A percentile compares a stretch with the other conserved stretches of the same genome.
These are phyloP conservation scores for Pachyrhizus erosus DNA, from an alignment of 306 rosid genomes.

Conservation along the genomic window DNA sequence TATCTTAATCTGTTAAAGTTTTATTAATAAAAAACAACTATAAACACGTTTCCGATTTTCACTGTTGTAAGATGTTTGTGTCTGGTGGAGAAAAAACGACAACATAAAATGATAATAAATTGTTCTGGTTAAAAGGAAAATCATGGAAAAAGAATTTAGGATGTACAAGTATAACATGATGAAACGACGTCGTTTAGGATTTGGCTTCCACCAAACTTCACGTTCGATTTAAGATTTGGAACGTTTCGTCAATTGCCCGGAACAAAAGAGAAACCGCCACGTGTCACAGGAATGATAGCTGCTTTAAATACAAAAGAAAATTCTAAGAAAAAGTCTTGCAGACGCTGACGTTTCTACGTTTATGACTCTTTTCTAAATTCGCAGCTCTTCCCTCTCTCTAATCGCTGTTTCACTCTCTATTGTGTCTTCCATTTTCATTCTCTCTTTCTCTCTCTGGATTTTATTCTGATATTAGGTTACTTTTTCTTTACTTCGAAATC, in stretches of 20 bases:
- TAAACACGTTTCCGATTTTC: neutral
- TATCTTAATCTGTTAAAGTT: neutral
- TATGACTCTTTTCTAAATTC: conserved; percentile 51
- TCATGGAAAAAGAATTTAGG: neutral
- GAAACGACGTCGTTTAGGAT: conserved; percentile 45
- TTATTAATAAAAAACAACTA: neutral
- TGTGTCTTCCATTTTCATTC: conserved; percentile 30
- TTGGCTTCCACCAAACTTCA: conserved; percentile 46
- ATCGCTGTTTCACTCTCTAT: conserved; percentile 21
- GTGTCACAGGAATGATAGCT: conserved; percentile 41
- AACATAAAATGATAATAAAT: neutral
- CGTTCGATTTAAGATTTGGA: conserved; percentile 52
- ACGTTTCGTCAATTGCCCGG: conserved; percentile 50
- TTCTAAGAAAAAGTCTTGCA: conserved; percentile 38
- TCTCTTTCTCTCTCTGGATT: conserved; percentile 48
- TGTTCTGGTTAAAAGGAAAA: neutral
- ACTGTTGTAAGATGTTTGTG: neutral
- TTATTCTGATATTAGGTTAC: conserved; percentile 66
- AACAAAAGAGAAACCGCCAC: conserved; percentile 45
- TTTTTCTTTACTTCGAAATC: conserved; percentile 63
- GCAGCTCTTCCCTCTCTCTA: conserved; percentile 42
- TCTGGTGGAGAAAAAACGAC: conserved; percentile 10
- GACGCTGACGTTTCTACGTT: conserved; percentile 64
- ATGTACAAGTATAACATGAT: neutral
- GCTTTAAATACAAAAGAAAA: neutral